A percentile compares a stretch with the other conserved stretches of the same genome.
Evolutionary conservation across 805 yeast genomes (phyloP).

Genomic region (Schwanniomyces vanrijiae): DNA sequence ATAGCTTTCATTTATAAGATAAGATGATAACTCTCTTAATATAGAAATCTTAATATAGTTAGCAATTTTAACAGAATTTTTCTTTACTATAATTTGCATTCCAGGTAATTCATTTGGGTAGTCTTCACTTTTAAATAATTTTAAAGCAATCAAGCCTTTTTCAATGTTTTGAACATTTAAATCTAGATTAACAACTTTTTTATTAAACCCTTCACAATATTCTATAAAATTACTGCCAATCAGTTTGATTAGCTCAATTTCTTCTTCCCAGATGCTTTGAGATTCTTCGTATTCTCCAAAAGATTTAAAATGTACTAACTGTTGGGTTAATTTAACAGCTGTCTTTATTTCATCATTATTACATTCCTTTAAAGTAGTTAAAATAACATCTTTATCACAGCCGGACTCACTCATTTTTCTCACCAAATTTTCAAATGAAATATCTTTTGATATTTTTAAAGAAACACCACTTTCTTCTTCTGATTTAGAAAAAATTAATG

Average conservation of each 20-base stretch:
- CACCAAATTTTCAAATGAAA: conserved; percentile 56
- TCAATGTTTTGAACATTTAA: conserved; percentile 19
- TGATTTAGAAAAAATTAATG: conserved; percentile 57
- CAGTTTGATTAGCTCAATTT: conserved; percentile 63
- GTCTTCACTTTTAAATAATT: conserved; percentile 24
- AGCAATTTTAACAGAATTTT: conserved; percentile 55
- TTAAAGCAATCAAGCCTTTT: conserved; percentile 18
- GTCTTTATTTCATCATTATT: conserved; percentile 50
- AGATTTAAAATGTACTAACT: conserved; percentile 21
- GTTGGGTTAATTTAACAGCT: conserved; percentile 49
- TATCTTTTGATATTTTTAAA: conserved; percentile 54
- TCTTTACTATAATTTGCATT: conserved; percentile 46
- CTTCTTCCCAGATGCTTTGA: conserved; percentile 67
- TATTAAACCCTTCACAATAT: conserved; percentile 34
- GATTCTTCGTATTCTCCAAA: conserved; percentile 24
- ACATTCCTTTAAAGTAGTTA: conserved; percentile 43
- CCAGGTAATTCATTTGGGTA: conserved; percentile 78
- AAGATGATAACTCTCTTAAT: conserved; percentile 44
- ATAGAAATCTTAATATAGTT: conserved; percentile 67
- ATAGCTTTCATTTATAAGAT: conserved; percentile 42
- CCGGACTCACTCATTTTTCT: conserved; percentile 67
- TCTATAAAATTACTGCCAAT: conserved; percentile 39
- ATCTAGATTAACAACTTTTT: conserved; percentile 9
- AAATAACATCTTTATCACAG: conserved; percentile 62
- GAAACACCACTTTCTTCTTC: conserved; percentile 58